A percentile compares a stretch with the other conserved stretches of the same genome.
Evolutionary conservation across 2,329 filamentous ascomycete genomes (phyloP).

Genomic region (Dothideomycetes sp.): DNA sequence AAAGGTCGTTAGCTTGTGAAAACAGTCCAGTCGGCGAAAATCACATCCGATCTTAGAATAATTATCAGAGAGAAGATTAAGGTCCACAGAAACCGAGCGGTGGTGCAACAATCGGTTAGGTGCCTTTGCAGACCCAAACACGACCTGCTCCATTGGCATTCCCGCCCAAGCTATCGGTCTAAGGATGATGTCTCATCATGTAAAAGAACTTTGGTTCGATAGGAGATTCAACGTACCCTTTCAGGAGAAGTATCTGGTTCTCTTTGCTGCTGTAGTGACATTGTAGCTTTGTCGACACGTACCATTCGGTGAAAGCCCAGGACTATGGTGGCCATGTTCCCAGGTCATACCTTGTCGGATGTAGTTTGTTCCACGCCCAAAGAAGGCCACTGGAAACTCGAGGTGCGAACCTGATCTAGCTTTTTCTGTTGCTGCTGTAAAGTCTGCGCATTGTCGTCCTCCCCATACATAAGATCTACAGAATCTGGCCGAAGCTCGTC

Average conservation of each 20-base stretch:
- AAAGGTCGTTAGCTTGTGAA: too few relatives aligned
- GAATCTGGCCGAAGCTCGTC: slow-evolving; percentile 28
- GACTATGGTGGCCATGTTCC: too few relatives aligned
- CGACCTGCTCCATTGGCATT: slow-evolving; percentile 4
- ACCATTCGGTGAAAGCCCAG: too few relatives aligned
- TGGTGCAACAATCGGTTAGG: slow-evolving; percentile 8
- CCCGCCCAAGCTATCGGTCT: slow-evolving; percentile 20
- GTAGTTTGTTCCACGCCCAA: too few relatives aligned
- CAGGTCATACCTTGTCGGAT: too few relatives aligned
- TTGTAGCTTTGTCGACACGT: too few relatives aligned
- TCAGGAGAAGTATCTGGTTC: too few relatives aligned
- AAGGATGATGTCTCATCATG: slow-evolving; percentile 30
- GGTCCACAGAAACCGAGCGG: slow-evolving; percentile 10
- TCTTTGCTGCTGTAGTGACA: too few relatives aligned
- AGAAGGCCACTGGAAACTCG: slow-evolving; percentile 4
- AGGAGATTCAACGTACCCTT: too few relatives aligned
- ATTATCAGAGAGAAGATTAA: slow-evolving; percentile 15
- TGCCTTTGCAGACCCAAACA: slow-evolving; percentile 1
- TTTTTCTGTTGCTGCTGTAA: not conserved
- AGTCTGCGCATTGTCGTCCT: slow-evolving; percentile 1
- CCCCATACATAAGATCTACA: slow-evolving; percentile 37
- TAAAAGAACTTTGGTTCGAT: too few relatives aligned
- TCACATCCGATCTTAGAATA: too few relatives aligned
- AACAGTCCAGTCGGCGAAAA: too few relatives aligned
- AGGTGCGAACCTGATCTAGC: not conserved